Percentiles rank a stretch among this genome's conserved stretches.
These are phyloP conservation scores for Petasospora fabianii DNA, from an alignment of 1,139 yeast genomes.

Conservation along the genomic window DNA sequence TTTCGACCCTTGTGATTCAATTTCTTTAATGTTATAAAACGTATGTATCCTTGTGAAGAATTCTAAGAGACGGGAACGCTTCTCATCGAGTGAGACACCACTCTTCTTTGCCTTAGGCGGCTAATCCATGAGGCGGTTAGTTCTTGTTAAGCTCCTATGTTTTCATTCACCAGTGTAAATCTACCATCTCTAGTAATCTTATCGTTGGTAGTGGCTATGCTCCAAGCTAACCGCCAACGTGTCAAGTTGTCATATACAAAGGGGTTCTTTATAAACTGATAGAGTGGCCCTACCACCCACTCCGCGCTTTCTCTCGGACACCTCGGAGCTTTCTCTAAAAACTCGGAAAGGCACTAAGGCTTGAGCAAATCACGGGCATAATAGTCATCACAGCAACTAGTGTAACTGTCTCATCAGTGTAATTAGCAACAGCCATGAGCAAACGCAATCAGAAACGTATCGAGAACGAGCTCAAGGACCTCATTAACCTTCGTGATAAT, in stretches of 20 bases:
- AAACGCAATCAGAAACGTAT: slow-evolving; percentile 25
- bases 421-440: slow-evolving; percentile 16
- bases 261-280: not conserved
- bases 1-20: slow-evolving; percentile 46
- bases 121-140: not conserved
- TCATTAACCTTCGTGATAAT: slow-evolving; percentile 40
- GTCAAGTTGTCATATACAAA: too few species aligned
- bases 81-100: slow-evolving; percentile 39
- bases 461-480: slow-evolving; percentile 33
- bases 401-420: not conserved
- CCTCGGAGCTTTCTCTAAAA: too few species aligned
- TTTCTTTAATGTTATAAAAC: slow-evolving; percentile 48
- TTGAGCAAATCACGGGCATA: not conserved
- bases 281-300: not conserved
- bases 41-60: slow-evolving; percentile 40
- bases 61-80: slow-evolving; percentile 34
- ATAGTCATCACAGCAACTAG: not conserved
- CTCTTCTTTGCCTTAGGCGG: slow-evolving; percentile 23
- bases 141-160: too few species aligned
- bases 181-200: too few species aligned
- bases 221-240: too few species aligned
- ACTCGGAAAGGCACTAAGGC: not conserved
- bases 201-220: too few species aligned
- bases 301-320: not conserved
- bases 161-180: too few species aligned